Evolutionary conservation across 768 basidiomycete species (phyloP), one percentile per base, ranked within the genome.

Genomic region (Xerocomus brunneocitrinus): DNA sequence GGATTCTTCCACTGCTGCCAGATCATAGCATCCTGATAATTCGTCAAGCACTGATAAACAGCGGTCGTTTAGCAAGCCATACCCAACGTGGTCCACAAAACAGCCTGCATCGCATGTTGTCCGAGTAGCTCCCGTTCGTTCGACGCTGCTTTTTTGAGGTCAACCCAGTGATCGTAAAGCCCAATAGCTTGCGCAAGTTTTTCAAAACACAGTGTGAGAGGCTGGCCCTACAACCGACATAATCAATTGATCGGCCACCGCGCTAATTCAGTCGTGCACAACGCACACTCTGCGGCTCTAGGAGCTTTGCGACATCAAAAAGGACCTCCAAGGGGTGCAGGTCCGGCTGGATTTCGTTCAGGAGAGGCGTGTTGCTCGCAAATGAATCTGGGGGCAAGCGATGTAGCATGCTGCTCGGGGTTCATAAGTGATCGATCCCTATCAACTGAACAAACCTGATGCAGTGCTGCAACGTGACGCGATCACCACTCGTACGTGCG

Each of bases 311-410:
- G 12, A 87, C 82, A 64, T 92, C 91, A 61, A 78, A 85, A 39
- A 92, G 75, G 36, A 91, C 75, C 65, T 92, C 90, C 4, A 83
- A 73, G 13, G 89, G 87, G 58, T 90, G 84, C 35, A 89, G 73
- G 60, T 87, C 80, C 4, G 85, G 79, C 62, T 91, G 88, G 10
- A 90, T 78, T 68, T 87, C 84, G 61, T 89, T 88, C 25, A 91
- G 64, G 43, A 74, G 63, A 25, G 79, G 82, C 59, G 74, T 79
- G 19, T 75, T 70, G 50, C 72, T 72, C 19, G 50, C 5, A 28
- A 54, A 61, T 43, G 35, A 44, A 43, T 67, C 68, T 14, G 80
- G 74, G 35, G 86, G 85, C 24, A 91, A 73, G 14, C 91, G 85
- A 68, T 89, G 82, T 27, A 88, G 63, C 64, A 91, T 74, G 61